These are phyloP conservation scores for Hsuehochloa calcarea DNA, from an alignment of 176 grass and related monocot species.

Conservation along the genomic window DNA sequence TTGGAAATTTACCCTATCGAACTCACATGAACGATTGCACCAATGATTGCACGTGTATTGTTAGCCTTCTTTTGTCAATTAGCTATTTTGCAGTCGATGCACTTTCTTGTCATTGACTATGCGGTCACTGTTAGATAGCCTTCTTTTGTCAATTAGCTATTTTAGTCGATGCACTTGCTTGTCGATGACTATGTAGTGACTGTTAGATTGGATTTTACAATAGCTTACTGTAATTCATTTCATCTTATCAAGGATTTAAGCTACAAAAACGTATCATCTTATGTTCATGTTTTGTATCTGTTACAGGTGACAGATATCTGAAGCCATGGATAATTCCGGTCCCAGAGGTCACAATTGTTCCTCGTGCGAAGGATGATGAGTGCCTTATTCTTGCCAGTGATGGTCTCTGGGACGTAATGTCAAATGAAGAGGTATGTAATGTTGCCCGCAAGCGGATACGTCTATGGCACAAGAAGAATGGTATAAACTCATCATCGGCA, in stretches of 20 bases:
- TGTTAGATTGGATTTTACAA: neutral
- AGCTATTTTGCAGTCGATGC: neutral
- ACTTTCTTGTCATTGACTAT: slow-evolving; percentile 1
- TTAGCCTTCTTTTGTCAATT: neutral
- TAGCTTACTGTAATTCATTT: neutral
- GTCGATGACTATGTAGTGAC: neutral
- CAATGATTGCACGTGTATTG: neutral
- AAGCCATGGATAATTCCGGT: slow-evolving; percentile 92
- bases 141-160: neutral
- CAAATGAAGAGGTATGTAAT: slow-evolving; percentile 80
- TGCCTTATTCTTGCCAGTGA: slow-evolving; percentile 85
- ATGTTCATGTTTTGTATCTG: slow-evolving; percentile 3
- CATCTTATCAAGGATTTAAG: neutral
- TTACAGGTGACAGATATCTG: slow-evolving; percentile 81
- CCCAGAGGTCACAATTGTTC: slow-evolving; percentile 73
- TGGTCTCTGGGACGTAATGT: slow-evolving; percentile 82
- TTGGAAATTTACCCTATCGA: neutral
- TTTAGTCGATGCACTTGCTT: neutral
- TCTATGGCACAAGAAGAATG: slow-evolving; percentile 82
- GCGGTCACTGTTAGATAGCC: neutral
- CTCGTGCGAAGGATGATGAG: slow-evolving; percentile 77
- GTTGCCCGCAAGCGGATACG: slow-evolving; percentile 71
- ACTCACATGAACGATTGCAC: neutral
- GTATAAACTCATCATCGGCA: slow-evolving; percentile 18
- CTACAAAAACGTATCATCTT: neutral